These are phyloP conservation scores for Tulasnella sp. DNA, from an alignment of 768 basidiomycete genomes.

Conservation along the genomic window DNA sequence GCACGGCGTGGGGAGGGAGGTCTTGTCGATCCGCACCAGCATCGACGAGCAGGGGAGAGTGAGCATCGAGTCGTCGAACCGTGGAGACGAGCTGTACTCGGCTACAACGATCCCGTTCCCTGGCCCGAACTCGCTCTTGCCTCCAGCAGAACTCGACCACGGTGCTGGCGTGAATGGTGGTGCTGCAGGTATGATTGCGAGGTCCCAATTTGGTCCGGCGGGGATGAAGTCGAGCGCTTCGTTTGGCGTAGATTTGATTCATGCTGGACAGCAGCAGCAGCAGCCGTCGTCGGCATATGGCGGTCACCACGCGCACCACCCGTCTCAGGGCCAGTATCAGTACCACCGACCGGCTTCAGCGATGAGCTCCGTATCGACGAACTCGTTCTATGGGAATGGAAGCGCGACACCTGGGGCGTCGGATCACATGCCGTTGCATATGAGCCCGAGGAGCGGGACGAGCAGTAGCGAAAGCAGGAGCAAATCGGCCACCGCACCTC, in stretches of 20 bases:
- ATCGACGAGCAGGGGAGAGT: neutral
- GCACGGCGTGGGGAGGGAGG: neutral
- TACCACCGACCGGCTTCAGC: neutral
- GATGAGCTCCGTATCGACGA: constrained; percentile 12
- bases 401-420: neutral
- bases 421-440: constrained; percentile 3
- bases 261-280: neutral
- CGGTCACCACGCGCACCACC: neutral
- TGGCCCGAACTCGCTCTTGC: neutral
- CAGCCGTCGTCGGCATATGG: too few relatives aligned
- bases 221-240: constrained; percentile 1
- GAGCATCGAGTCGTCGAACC: constrained; percentile 10
- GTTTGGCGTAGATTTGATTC: neutral
- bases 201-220: neutral
- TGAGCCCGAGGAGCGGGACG: neutral
- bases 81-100: neutral
- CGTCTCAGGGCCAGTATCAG: neutral
- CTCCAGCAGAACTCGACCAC: neutral
- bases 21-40: neutral
- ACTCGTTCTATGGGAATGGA: neutral
- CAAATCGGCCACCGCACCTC: neutral
- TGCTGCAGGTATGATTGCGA: neutral
- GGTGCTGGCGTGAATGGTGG: neutral
- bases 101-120: constrained; percentile 5
- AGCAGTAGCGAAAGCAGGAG: neutral